A percentile compares a stretch with the other conserved stretches of the same genome.
Conservation (phyloP, 306 rosid species). For the Medicago arabica region DNA sequence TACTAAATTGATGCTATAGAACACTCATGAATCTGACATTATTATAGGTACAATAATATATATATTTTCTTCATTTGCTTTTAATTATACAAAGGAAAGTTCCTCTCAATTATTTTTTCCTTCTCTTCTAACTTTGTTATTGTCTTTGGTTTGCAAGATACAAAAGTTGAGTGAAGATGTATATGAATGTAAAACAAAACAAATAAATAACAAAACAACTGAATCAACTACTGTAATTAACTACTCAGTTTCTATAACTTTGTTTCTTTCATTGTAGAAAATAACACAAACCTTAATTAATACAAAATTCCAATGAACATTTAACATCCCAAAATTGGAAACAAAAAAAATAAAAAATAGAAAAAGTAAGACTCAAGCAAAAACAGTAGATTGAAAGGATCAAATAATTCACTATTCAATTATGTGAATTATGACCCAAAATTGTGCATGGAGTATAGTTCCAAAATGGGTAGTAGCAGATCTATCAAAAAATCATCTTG, state of each 20-base stretch:
- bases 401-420: constrained; percentile 11
- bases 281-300: constrained; percentile 32
- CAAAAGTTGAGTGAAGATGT: constrained; percentile 3
- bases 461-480: constrained; percentile 40
- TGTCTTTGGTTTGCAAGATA: constrained; percentile 1
- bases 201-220: constrained; percentile 21
- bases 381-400: constrained; percentile 19
- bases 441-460: background rate
- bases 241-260: constrained; percentile 32
- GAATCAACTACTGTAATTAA: constrained; percentile 4
- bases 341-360: background rate
- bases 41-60: constrained; percentile 10
- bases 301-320: constrained; percentile 33
- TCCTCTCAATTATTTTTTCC: constrained; percentile 33
- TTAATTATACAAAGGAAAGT: constrained; percentile 35
- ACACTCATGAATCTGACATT: constrained; percentile 23
- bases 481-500: constrained; percentile 16
- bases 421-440: background rate
- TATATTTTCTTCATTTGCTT: background rate
- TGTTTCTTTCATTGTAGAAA: constrained; percentile 37
- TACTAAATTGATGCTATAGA: background rate
- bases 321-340: constrained; percentile 9
- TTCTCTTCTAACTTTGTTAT: background rate
- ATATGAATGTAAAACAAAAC: background rate
- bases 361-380: constrained; percentile 4